phyloP scores from a whole-genome alignment of 2,329 filamentous ascomycete genomes.

The Helminthosporium solani region DNA sequence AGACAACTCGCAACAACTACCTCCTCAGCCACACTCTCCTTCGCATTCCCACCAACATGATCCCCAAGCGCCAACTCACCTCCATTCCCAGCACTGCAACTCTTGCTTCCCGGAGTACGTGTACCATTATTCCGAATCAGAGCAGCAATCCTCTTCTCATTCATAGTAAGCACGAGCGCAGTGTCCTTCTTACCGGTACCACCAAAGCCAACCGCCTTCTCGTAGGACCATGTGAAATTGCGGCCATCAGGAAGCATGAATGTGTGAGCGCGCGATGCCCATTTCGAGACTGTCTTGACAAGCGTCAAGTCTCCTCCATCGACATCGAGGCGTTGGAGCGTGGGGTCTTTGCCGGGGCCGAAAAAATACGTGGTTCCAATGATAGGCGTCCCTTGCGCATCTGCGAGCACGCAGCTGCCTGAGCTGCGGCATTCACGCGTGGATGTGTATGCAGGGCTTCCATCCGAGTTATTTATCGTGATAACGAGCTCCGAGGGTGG shows the following conservation, averaged over 20 bases:
- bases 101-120: conserved; percentile 42
- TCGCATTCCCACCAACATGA: conserved; percentile 30
- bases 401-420: conserved; percentile 51
- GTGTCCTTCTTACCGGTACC: conserved; percentile 18
- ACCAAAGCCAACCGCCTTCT: conserved; percentile 18
- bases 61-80: conserved; percentile 50
- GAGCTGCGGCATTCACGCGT: conserved; percentile 51
- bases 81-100: conserved; percentile 44
- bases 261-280: conserved; percentile 50
- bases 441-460: conserved; percentile 53
- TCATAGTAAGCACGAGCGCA: conserved; percentile 16
- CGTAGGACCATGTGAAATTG: conserved; percentile 59
- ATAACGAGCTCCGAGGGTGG: conserved; percentile 43
- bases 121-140: conserved; percentile 43
- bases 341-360: conserved; percentile 55
- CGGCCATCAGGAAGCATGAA: conserved; percentile 52
- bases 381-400: conserved; percentile 44
- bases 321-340: conserved; percentile 44
- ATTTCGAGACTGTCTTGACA: conserved; percentile 42
- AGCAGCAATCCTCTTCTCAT: conserved; percentile 40
- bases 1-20: conserved; percentile 59
- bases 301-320: conserved; percentile 14
- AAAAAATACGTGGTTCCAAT: conserved; percentile 59
- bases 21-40: conserved; percentile 40
- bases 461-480: conserved; percentile 36